phyloP scores from a whole-genome alignment of 2,329 filamentous ascomycete genomes.

The Cladosporium sp. region DNA sequence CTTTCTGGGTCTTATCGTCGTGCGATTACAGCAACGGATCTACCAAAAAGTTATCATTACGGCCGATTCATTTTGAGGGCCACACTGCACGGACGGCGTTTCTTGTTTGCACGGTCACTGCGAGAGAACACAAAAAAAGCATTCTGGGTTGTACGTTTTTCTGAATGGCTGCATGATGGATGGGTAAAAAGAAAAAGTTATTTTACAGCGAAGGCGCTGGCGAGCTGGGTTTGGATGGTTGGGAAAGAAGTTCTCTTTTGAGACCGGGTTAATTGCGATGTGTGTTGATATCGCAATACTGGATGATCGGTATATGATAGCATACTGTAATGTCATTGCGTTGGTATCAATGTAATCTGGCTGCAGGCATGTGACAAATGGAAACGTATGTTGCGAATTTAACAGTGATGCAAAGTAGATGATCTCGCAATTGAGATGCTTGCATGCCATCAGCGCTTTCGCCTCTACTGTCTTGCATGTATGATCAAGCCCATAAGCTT shows the following conservation, averaged over 20 bases:
- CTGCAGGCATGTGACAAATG: not conserved
- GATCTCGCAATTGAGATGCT: too few relatives aligned
- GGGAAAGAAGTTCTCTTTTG: not conserved
- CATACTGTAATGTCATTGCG: not conserved
- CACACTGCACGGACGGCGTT: slow-evolving; percentile 16
- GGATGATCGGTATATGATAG: not conserved
- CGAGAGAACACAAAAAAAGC: not conserved
- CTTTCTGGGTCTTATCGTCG: not conserved
- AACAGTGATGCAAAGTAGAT: too few relatives aligned
- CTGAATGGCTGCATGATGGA: slow-evolving; percentile 10
- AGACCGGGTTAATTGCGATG: not conserved
- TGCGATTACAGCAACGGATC: not conserved
- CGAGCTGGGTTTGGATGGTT: not conserved
- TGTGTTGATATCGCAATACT: not conserved
- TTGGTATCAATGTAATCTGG: not conserved
- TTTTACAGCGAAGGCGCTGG: slow-evolving; percentile 15
- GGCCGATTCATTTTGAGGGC: not conserved
- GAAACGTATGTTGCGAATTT: not conserved
- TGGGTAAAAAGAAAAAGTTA: not conserved
- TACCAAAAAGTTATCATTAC: slow-evolving; percentile 8
- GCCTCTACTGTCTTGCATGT: too few relatives aligned
- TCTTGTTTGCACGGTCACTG: not conserved
- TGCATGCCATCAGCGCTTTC: too few relatives aligned
- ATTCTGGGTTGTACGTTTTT: slow-evolving; percentile 7
- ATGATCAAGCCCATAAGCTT: too few relatives aligned